A percentile compares a stretch with the other conserved stretches of the same genome.
phyloP scores from a whole-genome alignment of 23 red algal species.

The Chondrus crispus region DNA sequence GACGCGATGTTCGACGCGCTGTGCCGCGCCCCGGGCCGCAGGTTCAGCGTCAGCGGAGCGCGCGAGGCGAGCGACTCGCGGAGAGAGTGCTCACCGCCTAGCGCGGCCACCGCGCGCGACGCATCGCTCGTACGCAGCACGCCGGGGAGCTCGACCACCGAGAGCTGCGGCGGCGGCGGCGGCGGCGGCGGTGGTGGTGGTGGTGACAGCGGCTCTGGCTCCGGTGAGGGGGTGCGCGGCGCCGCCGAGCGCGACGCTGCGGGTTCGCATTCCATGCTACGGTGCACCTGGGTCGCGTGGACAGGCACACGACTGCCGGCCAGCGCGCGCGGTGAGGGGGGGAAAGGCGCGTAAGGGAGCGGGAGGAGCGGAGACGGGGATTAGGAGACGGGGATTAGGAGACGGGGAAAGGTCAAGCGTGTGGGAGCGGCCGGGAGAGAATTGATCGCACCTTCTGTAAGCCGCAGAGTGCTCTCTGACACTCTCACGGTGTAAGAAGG shows the following conservation, averaged over 20 bases:
- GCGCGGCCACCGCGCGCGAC: background rate
- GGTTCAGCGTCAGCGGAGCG: background rate
- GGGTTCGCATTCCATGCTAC: background rate
- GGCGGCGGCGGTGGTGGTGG: background rate
- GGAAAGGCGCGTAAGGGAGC: too few species aligned
- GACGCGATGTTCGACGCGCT: conserved; percentile 29
- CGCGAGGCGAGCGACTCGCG: too few species aligned
- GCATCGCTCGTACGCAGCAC: background rate
- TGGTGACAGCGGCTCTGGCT: background rate
- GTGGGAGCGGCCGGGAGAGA: too few species aligned
- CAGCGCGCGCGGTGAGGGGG: too few species aligned
- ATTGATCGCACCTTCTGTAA: too few species aligned
- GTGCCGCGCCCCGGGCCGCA: background rate
- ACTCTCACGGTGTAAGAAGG: too few species aligned
- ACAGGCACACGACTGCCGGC: background rate
- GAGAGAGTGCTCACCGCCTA: conserved; percentile 1
- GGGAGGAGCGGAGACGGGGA: too few species aligned
- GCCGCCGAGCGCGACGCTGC: background rate
- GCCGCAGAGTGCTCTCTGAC: too few species aligned
- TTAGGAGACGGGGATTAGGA: too few species aligned
- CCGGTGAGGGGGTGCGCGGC: background rate
- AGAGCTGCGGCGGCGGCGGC: background rate
- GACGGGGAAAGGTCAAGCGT: too few species aligned
- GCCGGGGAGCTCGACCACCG: background rate
- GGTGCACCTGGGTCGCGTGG: background rate